Conservation (phyloP, 257 asterid species). For the Handroanthus guayacan region DNA sequence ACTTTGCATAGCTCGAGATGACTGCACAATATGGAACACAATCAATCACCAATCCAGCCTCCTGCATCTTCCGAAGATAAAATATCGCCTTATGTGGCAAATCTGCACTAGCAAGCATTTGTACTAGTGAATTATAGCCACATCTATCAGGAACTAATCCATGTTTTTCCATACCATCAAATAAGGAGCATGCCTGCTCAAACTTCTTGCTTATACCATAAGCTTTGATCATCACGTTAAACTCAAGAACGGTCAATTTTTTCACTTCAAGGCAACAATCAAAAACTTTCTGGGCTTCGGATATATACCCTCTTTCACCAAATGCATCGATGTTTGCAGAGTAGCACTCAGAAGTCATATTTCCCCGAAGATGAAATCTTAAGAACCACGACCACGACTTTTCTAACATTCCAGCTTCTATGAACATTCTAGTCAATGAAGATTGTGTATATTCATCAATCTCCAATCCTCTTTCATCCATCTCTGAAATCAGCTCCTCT, state of each 20-base stretch:
- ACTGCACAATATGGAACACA: slow-evolving; percentile 82
- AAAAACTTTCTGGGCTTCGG: slow-evolving; percentile 73
- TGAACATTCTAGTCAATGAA: slow-evolving; percentile 89
- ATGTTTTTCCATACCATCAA: slow-evolving; percentile 66
- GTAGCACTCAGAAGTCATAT: slow-evolving; percentile 86
- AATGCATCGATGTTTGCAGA: slow-evolving; percentile 92
- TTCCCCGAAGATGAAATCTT: slow-evolving; percentile 78
- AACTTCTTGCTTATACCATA: slow-evolving; percentile 80
- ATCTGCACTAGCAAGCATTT: slow-evolving; percentile 81
- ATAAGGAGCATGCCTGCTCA: slow-evolving; percentile 72
- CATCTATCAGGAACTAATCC: slow-evolving; percentile 78
- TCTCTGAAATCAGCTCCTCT: slow-evolving; percentile 72
- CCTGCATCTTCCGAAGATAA: slow-evolving; percentile 78
- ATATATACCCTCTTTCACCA: slow-evolving; percentile 78
- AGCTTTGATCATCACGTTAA: slow-evolving; percentile 94
- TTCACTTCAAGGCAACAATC: slow-evolving; percentile 56
- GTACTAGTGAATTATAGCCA: slow-evolving; percentile 81
- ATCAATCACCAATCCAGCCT: slow-evolving; percentile 66
- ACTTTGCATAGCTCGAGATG: slow-evolving; percentile 75
- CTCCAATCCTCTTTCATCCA: slow-evolving; percentile 72
- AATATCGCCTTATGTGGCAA: slow-evolving; percentile 64
- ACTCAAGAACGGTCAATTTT: slow-evolving; percentile 59
- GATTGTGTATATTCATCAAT: slow-evolving; percentile 92
- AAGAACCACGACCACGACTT: slow-evolving; percentile 78
- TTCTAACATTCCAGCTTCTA: slow-evolving; percentile 76